Evolutionary conservation across 305 asterid genomes (phyloP).

Genomic region (Caryopteris hybrid): DNA sequence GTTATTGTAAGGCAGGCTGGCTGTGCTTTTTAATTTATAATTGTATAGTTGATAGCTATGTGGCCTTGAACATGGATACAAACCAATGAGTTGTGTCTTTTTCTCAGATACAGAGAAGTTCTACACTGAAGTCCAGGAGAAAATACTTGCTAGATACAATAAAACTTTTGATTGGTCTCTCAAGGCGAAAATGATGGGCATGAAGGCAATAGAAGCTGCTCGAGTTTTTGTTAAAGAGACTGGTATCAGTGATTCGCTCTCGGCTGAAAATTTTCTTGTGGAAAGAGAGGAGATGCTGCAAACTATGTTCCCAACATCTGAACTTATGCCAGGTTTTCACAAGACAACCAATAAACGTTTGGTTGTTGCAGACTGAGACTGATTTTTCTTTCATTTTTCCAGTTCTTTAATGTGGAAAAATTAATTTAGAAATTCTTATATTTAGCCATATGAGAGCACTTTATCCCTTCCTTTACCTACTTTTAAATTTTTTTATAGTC

Average conservation of each 20-base stretch:
- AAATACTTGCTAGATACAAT: constrained; percentile 73
- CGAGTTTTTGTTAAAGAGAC: constrained; percentile 85
- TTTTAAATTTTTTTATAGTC: not conserved
- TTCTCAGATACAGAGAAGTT: constrained; percentile 86
- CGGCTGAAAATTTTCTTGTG: constrained; percentile 87
- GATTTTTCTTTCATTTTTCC: not conserved
- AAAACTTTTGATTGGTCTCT: constrained; percentile 97
- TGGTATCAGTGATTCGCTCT: constrained; percentile 64
- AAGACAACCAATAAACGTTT: not conserved
- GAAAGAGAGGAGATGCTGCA: constrained; percentile 88
- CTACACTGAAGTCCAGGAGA: constrained; percentile 93
- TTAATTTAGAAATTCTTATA: not conserved
- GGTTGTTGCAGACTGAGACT: not conserved
- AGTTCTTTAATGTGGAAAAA: not conserved
- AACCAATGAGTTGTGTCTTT: constrained; percentile 2
- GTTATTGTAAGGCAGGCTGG: not conserved
- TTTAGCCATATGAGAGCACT: not conserved
- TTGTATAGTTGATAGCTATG: not conserved
- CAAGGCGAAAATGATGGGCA: constrained; percentile 98
- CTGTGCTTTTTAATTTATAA: not conserved
- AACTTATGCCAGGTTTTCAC: constrained; percentile 84
- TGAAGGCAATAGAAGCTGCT: constrained; percentile 95
- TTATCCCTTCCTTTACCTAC: not conserved
- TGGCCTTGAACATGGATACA: not conserved
- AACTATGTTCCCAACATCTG: constrained; percentile 67